These are phyloP conservation scores for Yarrowia divulgata DNA, from an alignment of 805 yeast genomes.

Conservation along the genomic window DNA sequence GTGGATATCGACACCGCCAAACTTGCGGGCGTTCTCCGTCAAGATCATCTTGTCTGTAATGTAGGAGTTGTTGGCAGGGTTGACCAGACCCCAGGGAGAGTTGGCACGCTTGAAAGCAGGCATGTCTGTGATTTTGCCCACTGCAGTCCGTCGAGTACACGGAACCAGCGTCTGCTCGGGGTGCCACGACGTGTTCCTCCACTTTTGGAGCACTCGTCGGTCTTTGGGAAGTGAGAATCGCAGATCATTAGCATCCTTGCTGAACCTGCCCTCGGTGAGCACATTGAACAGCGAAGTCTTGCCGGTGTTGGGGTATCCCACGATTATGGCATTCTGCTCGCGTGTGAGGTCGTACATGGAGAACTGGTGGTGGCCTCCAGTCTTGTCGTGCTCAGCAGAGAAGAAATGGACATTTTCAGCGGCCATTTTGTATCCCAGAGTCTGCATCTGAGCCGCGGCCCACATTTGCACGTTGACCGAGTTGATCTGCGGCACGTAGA, in stretches of 20 bases:
- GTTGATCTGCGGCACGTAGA: slow-evolving; percentile 35
- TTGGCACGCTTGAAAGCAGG: slow-evolving; percentile 18
- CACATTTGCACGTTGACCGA: slow-evolving; percentile 26
- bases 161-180: slow-evolving; percentile 13
- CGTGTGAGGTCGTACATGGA: slow-evolving; percentile 16
- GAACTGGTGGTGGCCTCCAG: slow-evolving; percentile 9
- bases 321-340: background rate
- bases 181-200: slow-evolving; percentile 20
- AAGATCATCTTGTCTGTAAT: slow-evolving; percentile 23
- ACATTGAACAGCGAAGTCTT: slow-evolving; percentile 26
- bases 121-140: slow-evolving; percentile 7
- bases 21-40: slow-evolving; percentile 22
- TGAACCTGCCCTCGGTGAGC: background rate
- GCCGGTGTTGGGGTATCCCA: slow-evolving; percentile 25
- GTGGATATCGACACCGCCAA: background rate
- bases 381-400: slow-evolving; percentile 16
- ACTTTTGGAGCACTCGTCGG: slow-evolving; percentile 1
- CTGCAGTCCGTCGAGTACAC: background rate
- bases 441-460: slow-evolving; percentile 30
- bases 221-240: slow-evolving; percentile 1
- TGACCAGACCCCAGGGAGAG: slow-evolving; percentile 18
- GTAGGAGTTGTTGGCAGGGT: slow-evolving; percentile 3
- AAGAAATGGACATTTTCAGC: slow-evolving; percentile 22
- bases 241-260: slow-evolving; percentile 1
- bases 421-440: slow-evolving; percentile 20